Evolutionary conservation across 2,329 filamentous ascomycete genomes (phyloP).

Genomic region (Epichloe baconii): DNA sequence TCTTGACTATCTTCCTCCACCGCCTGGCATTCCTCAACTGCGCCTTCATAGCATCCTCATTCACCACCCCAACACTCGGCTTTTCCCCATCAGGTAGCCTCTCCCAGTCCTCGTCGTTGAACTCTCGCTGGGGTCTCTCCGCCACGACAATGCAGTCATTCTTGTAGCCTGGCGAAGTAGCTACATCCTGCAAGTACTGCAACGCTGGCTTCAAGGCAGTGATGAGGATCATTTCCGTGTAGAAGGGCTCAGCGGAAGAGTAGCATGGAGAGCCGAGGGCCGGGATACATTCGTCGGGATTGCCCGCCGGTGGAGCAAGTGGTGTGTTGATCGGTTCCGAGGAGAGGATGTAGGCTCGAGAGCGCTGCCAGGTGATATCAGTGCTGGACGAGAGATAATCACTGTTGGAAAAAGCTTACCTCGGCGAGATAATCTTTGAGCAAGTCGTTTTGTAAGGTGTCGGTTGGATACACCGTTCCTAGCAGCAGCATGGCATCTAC

Average conservation of each 20-base stretch:
- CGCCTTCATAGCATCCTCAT: constrained; percentile 11
- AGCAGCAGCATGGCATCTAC: constrained; percentile 37
- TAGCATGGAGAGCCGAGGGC: constrained; percentile 52
- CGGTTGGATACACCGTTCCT: constrained; percentile 29
- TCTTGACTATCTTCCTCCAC: constrained; percentile 16
- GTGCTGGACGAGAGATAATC: no score
- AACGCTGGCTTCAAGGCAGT: constrained; percentile 40
- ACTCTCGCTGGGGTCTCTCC: constrained; percentile 10
- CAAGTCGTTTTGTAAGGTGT: constrained; percentile 26
- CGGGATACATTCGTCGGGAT: constrained; percentile 27
- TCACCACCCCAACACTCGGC: constrained; percentile 13
- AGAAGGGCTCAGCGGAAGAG: constrained; percentile 48
- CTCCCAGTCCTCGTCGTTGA: constrained; percentile 18
- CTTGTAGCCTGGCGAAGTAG: constrained; percentile 22
- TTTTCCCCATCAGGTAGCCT: constrained; percentile 17
- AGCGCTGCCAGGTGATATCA: constrained; percentile 29
- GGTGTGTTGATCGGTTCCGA: constrained; percentile 35
- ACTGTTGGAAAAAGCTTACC: constrained; percentile 20
- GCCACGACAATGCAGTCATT: constrained; percentile 26
- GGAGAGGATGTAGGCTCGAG: constrained; percentile 48
- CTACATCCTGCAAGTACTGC: constrained; percentile 47
- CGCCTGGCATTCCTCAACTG: constrained; percentile 13
- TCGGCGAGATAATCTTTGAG: constrained; percentile 38
- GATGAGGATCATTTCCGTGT: constrained; percentile 51
- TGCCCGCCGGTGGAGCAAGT: constrained; percentile 39